These are phyloP conservation scores for Protostelium mycophagum DNA, from an alignment of 78 protist species.

Conservation along the genomic window DNA sequence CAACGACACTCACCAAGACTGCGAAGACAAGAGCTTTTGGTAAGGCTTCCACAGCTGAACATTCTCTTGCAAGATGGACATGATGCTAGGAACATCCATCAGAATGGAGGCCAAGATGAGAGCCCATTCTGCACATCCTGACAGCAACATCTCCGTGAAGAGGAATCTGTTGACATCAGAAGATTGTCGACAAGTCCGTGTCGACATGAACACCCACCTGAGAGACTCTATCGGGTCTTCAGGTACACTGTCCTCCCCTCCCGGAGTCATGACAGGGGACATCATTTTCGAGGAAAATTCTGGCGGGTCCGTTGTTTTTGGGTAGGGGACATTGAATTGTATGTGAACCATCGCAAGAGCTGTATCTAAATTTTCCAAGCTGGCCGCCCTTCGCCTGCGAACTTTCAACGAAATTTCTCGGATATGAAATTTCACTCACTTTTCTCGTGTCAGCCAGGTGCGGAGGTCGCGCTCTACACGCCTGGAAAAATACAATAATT, in stretches of 20 bases:
- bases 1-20: not conserved
- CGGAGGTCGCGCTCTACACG: not conserved
- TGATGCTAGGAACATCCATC: slow-evolving; percentile 26
- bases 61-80: not conserved
- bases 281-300: not conserved
- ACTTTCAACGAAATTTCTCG: not conserved
- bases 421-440: not conserved
- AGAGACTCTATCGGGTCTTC: not conserved
- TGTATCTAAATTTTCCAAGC: not conserved
- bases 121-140: slow-evolving; percentile 57
- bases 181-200: not conserved
- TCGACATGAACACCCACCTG: not conserved
- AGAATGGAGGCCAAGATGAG: slow-evolving; percentile 44
- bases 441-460: slow-evolving; percentile 5
- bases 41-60: not conserved
- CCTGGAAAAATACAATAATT: not conserved
- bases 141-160: slow-evolving; percentile 31
- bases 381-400: slow-evolving; percentile 2
- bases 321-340: slow-evolving; percentile 5
- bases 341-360: slow-evolving; percentile 3
- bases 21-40: not conserved
- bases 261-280: not conserved
- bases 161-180: slow-evolving; percentile 4
- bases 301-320: not conserved
- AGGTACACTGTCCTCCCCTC: not conserved